Conservation (phyloP, 1,284 basidiomycete species). For the Ganoderma sinense region DNA sequence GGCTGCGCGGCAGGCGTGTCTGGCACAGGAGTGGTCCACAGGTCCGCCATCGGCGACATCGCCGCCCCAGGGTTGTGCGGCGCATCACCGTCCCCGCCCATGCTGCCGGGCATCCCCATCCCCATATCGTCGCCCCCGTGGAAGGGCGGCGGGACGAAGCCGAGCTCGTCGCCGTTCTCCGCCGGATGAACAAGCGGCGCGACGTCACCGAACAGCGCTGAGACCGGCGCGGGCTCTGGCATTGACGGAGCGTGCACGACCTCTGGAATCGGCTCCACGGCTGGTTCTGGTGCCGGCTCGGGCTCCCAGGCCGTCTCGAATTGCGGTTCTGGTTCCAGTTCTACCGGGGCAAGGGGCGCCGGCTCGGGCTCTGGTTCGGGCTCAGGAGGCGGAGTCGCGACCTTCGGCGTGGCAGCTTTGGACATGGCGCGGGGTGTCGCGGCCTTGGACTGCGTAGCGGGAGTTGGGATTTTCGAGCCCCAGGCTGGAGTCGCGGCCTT, state of each 20-base stretch:
- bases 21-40: conserved; percentile 28
- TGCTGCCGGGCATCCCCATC: conserved; percentile 11
- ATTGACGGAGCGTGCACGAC: neutral
- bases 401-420: conserved; percentile 35
- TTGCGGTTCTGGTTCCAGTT: conserved; percentile 5
- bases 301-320: neutral
- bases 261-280: conserved; percentile 8
- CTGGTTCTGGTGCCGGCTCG: neutral
- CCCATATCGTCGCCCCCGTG: conserved; percentile 10
- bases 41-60: conserved; percentile 32
- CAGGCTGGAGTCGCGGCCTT: conserved; percentile 31
- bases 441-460: conserved; percentile 30
- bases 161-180: conserved; percentile 12
- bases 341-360: neutral
- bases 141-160: conserved; percentile 20
- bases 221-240: conserved; percentile 3
- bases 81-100: conserved; percentile 4
- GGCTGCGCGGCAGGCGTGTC: conserved; percentile 17
- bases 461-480: conserved; percentile 32
- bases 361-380: conserved; percentile 24
- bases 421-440: conserved; percentile 31
- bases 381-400: conserved; percentile 23
- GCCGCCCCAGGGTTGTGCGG: conserved; percentile 12
- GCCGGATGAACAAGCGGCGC: conserved; percentile 11
- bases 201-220: conserved; percentile 20